Evolutionary conservation across 129 eudicot species (phyloP), one percentile per base, ranked within the genome.

Genomic region (Saposhnikovia divaricata): DNA sequence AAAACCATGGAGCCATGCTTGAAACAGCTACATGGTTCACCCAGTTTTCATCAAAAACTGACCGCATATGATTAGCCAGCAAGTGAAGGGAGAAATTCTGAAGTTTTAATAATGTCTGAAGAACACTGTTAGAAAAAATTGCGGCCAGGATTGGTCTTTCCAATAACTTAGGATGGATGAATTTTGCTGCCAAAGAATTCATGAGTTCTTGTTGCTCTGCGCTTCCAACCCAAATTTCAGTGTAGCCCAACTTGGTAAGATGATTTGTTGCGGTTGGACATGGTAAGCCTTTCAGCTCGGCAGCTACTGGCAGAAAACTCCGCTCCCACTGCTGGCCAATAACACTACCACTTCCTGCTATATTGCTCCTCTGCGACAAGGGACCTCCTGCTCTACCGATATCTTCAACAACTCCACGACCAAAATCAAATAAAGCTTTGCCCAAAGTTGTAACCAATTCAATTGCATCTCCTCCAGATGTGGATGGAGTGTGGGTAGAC

Each of bases 391-490:
- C 61, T 73, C 89, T 83, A 69, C 97, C 94, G 80, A 96, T 92
- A 85, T 96, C 99, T 87, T 90, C 99, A 85, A 96, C 98, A 86
- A 96, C 99, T 70, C 93, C 99, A 45, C 98, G 91, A 23, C 99
- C 99, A 72, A 96, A 89, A 89, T 96, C 96, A 90, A 96, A 89
- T 76, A 96, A 59, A 61, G 98, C 98, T 88, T 83, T 92, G 57
- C 98, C 97, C 65, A 96, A 83, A 81, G 82, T 96, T 44, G 97
- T 85, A 89, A 96, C 78, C 95, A 92, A 82, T 83, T 92, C 99
- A 81, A 96, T 85, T 59, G 99, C 95, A 84, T 96, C 99, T 80
- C 92, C 96, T 40, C 93, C 98, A 53, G 97, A 88, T 80, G 81
- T 85, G 53, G 85, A 78, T 55, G 96, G 79, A 81, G 79, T 66